A percentile compares a stretch with the other conserved stretches of the same genome.
Evolutionary conservation across 2,329 filamentous ascomycete genomes (phyloP).

Genomic region (Parasarocladium wereldwijsianum): DNA sequence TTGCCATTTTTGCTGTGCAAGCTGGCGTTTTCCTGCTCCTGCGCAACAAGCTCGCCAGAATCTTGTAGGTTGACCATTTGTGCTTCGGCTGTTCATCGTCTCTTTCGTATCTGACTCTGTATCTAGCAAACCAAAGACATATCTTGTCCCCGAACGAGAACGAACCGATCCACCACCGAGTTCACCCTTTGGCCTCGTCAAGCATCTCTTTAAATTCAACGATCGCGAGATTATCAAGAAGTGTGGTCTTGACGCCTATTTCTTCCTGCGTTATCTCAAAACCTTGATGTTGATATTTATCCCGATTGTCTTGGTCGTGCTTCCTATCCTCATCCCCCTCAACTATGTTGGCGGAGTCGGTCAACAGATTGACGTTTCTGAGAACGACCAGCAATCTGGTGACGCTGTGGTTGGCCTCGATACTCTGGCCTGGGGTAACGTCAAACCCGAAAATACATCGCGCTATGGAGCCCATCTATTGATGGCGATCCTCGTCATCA

Average conservation of each 20-base stretch:
- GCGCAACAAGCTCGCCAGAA: conserved; percentile 63
- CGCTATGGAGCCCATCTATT: conserved; percentile 78
- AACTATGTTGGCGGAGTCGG: conserved; percentile 64
- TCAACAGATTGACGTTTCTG: conserved; percentile 28
- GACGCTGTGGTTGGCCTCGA: conserved; percentile 49
- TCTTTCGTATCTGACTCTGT: too few species aligned
- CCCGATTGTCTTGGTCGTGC: conserved; percentile 60
- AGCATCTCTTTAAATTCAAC: conserved; percentile 51
- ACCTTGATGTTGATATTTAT: conserved; percentile 80
- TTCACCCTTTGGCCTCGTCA: conserved; percentile 34
- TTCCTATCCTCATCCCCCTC: conserved; percentile 75
- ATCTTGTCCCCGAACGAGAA: conserved; percentile 72
- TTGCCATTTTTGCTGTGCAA: conserved; percentile 48
- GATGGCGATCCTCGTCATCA: conserved; percentile 60
- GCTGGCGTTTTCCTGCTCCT: conserved; percentile 60
- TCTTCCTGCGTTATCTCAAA: conserved; percentile 78
- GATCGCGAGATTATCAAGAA: conserved; percentile 82
- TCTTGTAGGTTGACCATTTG: conserved; percentile 59
- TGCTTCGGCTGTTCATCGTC: too few species aligned
- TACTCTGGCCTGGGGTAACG: conserved; percentile 75
- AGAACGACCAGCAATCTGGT: conserved; percentile 17
- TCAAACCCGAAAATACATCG: conserved; percentile 46
- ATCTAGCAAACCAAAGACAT: conserved; percentile 64
- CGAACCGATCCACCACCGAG: conserved; percentile 60
- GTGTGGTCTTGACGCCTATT: conserved; percentile 91